Evolutionary conservation across 139 green algal genomes (phyloP).

Genomic region (Diplosphaera chodatii): DNA sequence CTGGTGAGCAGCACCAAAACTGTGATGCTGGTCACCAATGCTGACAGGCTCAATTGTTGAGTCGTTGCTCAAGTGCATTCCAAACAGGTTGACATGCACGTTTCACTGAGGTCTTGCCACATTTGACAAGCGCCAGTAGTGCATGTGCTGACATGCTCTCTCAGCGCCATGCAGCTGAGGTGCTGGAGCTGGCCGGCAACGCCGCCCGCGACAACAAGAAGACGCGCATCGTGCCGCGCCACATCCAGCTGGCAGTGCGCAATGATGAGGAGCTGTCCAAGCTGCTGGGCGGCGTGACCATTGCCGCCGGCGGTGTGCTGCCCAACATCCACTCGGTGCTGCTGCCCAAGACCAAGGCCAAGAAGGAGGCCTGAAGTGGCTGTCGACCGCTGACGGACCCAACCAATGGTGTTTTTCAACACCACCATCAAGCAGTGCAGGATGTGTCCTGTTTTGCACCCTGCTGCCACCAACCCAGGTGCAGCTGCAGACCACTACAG

Average conservation of each 20-base stretch:
- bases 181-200: slow-evolving; percentile 45
- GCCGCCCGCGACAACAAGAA: slow-evolving; percentile 93
- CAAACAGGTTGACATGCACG: no score
- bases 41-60: no score
- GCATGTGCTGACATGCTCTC: slow-evolving; percentile 56
- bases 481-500: no score
- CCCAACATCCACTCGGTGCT: slow-evolving; percentile 76
- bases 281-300: slow-evolving; percentile 64
- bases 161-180: slow-evolving; percentile 59
- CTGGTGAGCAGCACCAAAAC: slow-evolving; percentile 21
- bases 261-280: slow-evolving; percentile 95
- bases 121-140: slow-evolving; percentile 30
- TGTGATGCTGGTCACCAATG: not conserved
- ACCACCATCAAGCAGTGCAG: slow-evolving; percentile 16
- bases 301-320: slow-evolving; percentile 45
- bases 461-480: no score
- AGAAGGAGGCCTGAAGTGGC: slow-evolving; percentile 47
- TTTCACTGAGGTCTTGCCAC: not conserved
- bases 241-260: slow-evolving; percentile 85
- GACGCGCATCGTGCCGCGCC: slow-evolving; percentile 77
- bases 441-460: no score
- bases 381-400: not conserved
- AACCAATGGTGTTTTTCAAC: slow-evolving; percentile 38
- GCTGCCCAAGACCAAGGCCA: slow-evolving; percentile 77
- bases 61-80: no score